These are phyloP conservation scores for Monilinia fructicola DNA, from an alignment of 2,329 filamentous ascomycete species.

Conservation along the genomic window DNA sequence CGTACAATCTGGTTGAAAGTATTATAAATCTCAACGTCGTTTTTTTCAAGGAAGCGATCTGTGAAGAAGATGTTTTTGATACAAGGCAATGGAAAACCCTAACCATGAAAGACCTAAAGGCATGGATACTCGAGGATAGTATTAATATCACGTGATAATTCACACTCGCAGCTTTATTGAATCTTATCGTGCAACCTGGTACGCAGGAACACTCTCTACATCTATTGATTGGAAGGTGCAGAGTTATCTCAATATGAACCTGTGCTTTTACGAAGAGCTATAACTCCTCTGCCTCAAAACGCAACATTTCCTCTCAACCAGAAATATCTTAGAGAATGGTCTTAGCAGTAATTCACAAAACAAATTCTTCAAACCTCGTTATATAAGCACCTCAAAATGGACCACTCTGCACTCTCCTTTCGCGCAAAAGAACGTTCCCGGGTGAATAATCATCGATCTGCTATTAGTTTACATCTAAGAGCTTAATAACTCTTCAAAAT, in stretches of 20 bases:
- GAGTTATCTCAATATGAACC: neutral
- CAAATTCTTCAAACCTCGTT: neutral
- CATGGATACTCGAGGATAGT: too few relatives aligned
- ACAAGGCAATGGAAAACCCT: neutral
- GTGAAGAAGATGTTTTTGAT: neutral
- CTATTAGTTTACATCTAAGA: neutral
- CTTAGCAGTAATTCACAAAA: neutral
- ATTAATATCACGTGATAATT: neutral
- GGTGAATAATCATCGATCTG: neutral
- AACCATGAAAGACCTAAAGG: neutral
- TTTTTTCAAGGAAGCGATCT: neutral
- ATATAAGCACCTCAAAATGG: neutral
- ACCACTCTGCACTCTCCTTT: neutral
- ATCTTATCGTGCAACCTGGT: neutral
- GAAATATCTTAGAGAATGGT: neutral
- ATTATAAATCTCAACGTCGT: constrained; percentile 1
- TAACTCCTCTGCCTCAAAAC: neutral
- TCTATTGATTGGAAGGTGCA: neutral
- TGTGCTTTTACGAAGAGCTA: neutral
- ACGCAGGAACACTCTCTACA: neutral
- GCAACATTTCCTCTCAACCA: neutral
- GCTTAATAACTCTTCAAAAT: neutral
- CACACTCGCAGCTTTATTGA: neutral
- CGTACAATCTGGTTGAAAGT: neutral
- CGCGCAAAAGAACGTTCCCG: neutral